Percentiles rank a stretch among this genome's conserved stretches.
Conservation (phyloP, 768 basidiomycete genomes). For the Exsudoporus frostii region DNA sequence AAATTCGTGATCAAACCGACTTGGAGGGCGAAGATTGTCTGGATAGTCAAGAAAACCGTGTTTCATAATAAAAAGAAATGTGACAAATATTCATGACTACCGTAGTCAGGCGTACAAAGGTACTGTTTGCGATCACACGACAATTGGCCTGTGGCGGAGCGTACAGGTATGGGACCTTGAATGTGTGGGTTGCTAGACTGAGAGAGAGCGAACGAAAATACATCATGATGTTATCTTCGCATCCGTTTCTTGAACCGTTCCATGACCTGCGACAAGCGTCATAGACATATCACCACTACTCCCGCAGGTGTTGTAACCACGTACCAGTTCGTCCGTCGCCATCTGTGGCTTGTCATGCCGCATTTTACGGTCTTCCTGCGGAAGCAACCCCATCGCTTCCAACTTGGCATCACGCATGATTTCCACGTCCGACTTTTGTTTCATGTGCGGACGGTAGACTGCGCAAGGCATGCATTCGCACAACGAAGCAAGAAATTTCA, state of each 20-base stretch:
- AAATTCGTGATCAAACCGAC: too few relatives aligned
- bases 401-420: slow-evolving; percentile 85
- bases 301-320: slow-evolving; percentile 20
- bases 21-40: too few relatives aligned
- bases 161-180: too few relatives aligned
- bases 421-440: slow-evolving; percentile 82
- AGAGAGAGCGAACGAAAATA: slow-evolving; percentile 22
- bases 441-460: slow-evolving; percentile 86
- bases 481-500: not conserved
- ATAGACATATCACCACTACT: not conserved
- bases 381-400: slow-evolving; percentile 77
- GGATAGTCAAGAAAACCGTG: not conserved
- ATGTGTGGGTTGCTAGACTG: too few relatives aligned
- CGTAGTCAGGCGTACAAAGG: not conserved
- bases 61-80: not conserved
- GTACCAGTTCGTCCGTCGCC: slow-evolving; percentile 89
- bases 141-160: not conserved
- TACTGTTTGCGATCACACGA: not conserved
- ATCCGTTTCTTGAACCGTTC: slow-evolving; percentile 97
- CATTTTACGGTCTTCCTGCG: slow-evolving; percentile 35
- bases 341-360: slow-evolving; percentile 64
- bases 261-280: slow-evolving; percentile 63
- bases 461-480: not conserved
- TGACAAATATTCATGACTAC: not conserved
- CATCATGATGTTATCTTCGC: slow-evolving; percentile 52